Base-by-base conservation (phyloP, 2,329 filamentous ascomycete species). In the Cylindrodendrum hubeiense region DNA sequence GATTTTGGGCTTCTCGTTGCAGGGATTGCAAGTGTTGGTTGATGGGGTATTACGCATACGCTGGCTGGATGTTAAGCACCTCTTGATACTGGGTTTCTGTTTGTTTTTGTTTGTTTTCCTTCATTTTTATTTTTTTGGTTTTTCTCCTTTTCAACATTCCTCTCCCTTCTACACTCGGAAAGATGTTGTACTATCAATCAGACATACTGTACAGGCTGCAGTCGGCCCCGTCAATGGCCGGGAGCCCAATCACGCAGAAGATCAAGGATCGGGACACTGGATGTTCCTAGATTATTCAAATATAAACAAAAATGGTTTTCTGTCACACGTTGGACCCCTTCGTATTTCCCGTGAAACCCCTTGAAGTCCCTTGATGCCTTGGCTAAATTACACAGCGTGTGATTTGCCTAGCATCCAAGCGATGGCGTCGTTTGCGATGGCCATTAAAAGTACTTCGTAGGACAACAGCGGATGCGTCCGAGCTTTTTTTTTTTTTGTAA, bases 1-100 rank as follows among this genome's bases (percentile, higher is more conserved):
- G 34, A 39, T 53, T 22, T 47, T 47, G 39, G 15, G 28, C 30
- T 46, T 53, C 50, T 28, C 15, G 33, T 58, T 37, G 44, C 41
- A 28, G 30, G 51, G 10, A 33, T 26, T 43, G 26, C 47, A 41
- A 43, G 34, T 37, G 34, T 26, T 53, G 44, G 33, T 59, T 24
- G 56, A 54, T 60, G 59, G 60, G 58, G 60, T 54, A 56, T 30
- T 59, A 56, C 47, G 34, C 51, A 67, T 58, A 44, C 59, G 60
- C 70, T 72, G 70, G 72, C 58, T 67, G 64, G 52, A 70, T 68
- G 30, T 63, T 57, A 58, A 43, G 30, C 57, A 56, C 68, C 62
- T 63, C 51, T 63, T 51, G 58, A 64, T 57, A 63, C 43, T 55
- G 19, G 44, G 24, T 52, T 28, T 52, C 21, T 49, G 41, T 52